These are phyloP conservation scores for Xylaria sp. DNA, from an alignment of 2,329 filamentous ascomycete genomes.

Conservation along the genomic window DNA sequence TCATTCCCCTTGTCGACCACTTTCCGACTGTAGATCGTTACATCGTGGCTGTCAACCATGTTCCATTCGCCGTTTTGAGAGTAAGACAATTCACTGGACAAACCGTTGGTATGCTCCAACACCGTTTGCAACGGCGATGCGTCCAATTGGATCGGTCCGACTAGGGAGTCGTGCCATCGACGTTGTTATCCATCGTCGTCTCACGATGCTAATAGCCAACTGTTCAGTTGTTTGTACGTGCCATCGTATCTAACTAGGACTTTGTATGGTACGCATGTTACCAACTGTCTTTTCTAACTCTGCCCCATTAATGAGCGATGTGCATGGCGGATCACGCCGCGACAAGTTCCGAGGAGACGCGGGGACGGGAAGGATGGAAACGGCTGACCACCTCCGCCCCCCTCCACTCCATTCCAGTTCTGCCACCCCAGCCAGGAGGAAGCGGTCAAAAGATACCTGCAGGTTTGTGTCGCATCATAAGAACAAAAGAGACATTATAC, in stretches of 20 bases:
- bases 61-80: conserved; percentile 2
- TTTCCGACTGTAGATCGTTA: background rate
- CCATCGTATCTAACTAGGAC: background rate
- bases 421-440: background rate
- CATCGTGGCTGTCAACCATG: conserved; percentile 2
- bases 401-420: conserved; percentile 13
- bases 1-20: background rate
- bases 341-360: conserved; percentile 28
- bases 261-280: background rate
- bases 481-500: conserved; percentile 26
- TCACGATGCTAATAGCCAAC: background rate
- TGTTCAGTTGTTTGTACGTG: background rate
- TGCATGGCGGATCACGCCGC: conserved; percentile 31
- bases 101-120: conserved; percentile 12
- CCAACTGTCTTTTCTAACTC: conserved; percentile 3
- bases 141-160: background rate
- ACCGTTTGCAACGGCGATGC: background rate
- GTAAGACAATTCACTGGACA: background rate
- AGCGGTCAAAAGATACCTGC: conserved; percentile 33
- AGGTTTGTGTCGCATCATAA: conserved; percentile 27
- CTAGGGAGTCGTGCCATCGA: background rate
- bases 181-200: background rate
- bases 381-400: conserved; percentile 18
- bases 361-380: conserved; percentile 33
- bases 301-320: conserved; percentile 11